Conservation (phyloP, 805 yeast genomes). For the Ogataea chonburiensis region DNA sequence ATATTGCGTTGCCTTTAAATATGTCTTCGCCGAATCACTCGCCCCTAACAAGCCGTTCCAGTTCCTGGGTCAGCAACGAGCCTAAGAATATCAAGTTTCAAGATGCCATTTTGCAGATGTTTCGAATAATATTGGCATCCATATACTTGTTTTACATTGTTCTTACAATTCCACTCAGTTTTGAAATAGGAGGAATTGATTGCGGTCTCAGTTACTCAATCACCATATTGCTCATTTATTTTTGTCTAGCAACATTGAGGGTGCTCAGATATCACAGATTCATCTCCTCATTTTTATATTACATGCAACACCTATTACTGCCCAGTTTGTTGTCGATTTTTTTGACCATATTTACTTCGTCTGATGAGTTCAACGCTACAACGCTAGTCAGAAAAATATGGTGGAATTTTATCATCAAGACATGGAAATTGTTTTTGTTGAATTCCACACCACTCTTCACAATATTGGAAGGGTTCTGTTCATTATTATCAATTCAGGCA, state of each 20-base stretch:
- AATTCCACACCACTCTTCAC: conserved; percentile 91
- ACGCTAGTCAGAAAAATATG: conserved; percentile 26
- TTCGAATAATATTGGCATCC: conserved; percentile 47
- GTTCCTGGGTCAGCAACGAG: conserved; percentile 5
- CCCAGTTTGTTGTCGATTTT: conserved; percentile 79
- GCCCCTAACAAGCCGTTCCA: conserved; percentile 9
- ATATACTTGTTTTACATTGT: conserved; percentile 68
- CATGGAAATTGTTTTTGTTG: conserved; percentile 71
- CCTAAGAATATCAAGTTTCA: conserved; percentile 12
- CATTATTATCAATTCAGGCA: conserved; percentile 88
- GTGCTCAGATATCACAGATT: conserved; percentile 49
- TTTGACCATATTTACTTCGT: conserved; percentile 50
- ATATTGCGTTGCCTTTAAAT: neutral
- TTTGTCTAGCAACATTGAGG: conserved; percentile 69
- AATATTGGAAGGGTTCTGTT: conserved; percentile 88
- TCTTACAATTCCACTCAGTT: conserved; percentile 86
- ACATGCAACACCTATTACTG: conserved; percentile 76
- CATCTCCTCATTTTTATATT: conserved; percentile 54
- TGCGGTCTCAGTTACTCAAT: conserved; percentile 87
- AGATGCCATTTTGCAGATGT: conserved; percentile 20
- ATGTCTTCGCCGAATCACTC: conserved; percentile 9
- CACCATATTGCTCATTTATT: conserved; percentile 69
- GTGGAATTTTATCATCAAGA: conserved; percentile 44
- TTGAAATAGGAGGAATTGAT: conserved; percentile 86
- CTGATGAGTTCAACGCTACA: conserved; percentile 22